phyloP scores from a whole-genome alignment of 495 filamentous ascomycete species.

The Lichina pygmaea region DNA sequence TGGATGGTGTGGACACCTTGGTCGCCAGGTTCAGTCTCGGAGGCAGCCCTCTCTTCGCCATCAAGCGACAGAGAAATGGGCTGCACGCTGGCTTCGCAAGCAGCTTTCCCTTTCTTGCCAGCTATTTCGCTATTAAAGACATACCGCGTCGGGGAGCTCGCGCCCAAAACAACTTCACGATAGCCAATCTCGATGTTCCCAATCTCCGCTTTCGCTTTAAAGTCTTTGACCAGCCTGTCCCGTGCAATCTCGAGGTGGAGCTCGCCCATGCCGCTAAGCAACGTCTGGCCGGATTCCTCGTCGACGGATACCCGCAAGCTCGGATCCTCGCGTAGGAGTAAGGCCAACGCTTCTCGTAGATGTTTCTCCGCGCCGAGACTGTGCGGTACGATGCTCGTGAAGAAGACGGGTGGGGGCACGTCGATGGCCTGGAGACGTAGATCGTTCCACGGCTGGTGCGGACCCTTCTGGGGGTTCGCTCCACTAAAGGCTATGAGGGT shows the following conservation, averaged over 20 bases:
- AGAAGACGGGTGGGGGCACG: slow-evolving; percentile 85
- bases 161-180: slow-evolving; percentile 40
- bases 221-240: slow-evolving; percentile 63
- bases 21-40: slow-evolving; percentile 4
- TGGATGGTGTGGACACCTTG: slow-evolving; percentile 3
- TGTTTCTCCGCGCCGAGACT: slow-evolving; percentile 51
- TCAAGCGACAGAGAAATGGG: slow-evolving; percentile 21
- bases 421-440: slow-evolving; percentile 72
- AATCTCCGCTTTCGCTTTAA: slow-evolving; percentile 72
- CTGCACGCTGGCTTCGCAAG: slow-evolving; percentile 38
- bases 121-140: slow-evolving; percentile 56
- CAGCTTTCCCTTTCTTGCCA: slow-evolving; percentile 52
- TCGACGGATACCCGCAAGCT: slow-evolving; percentile 67
- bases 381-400: slow-evolving; percentile 71
- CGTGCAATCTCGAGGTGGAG: slow-evolving; percentile 91
- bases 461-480: slow-evolving; percentile 26
- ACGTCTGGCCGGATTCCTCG: slow-evolving; percentile 77
- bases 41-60: slow-evolving; percentile 7
- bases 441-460: slow-evolving; percentile 39
- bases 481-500: slow-evolving; percentile 55
- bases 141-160: slow-evolving; percentile 24
- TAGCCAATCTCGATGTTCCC: slow-evolving; percentile 93
- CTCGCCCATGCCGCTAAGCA: slow-evolving; percentile 88
- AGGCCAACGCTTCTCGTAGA: slow-evolving; percentile 42
- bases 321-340: slow-evolving; percentile 77